A percentile compares a stretch with the other conserved stretches of the same genome.
Conservation (phyloP, 805 yeast species). For the Sungouiozyma intestinalis region DNA sequence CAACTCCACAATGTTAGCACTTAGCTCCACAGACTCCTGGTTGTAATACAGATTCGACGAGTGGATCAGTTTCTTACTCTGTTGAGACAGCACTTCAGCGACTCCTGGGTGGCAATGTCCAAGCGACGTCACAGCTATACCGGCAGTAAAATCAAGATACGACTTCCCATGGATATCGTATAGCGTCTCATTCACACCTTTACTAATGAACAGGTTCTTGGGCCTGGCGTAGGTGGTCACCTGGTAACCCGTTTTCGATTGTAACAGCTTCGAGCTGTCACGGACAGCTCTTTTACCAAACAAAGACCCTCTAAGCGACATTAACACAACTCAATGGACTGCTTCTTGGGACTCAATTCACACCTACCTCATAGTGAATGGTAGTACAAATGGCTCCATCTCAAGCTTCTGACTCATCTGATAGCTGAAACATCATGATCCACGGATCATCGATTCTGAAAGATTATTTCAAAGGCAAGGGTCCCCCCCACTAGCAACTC, state of each 20-base stretch:
- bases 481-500: too few species aligned
- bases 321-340: neutral
- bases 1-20: constrained; percentile 55
- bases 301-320: neutral
- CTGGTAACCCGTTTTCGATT: constrained; percentile 19
- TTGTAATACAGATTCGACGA: constrained; percentile 81
- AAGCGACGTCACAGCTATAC: constrained; percentile 92
- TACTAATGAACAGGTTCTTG: constrained; percentile 53
- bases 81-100: constrained; percentile 60
- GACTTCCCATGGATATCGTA: constrained; percentile 59
- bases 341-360: neutral
- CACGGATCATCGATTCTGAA: neutral
- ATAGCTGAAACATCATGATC: neutral
- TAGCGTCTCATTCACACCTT: constrained; percentile 71
- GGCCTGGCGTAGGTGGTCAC: constrained; percentile 81
- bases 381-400: too few species aligned
- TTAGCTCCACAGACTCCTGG: constrained; percentile 70
- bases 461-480: too few species aligned
- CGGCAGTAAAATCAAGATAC: constrained; percentile 87
- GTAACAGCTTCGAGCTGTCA: neutral
- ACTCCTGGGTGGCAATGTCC: constrained; percentile 80
- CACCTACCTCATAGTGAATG: neutral
- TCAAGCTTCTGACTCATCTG: neutral
- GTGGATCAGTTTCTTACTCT: constrained; percentile 65
- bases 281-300: neutral